Conservation (phyloP, 345 rosid genomes). For the Carallia pectinifolia region DNA sequence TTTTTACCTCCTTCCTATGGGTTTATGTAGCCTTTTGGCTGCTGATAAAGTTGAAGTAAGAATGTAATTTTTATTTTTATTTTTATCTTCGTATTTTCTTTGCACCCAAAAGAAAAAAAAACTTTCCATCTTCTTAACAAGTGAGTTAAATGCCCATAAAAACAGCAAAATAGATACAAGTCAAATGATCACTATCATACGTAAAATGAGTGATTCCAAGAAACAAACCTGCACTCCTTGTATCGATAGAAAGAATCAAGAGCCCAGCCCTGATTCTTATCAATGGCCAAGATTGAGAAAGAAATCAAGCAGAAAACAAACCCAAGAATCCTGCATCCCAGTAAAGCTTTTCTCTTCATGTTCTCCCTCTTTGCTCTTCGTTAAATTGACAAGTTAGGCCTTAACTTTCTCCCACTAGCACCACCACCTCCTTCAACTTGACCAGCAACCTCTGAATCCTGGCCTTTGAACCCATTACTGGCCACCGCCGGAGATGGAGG, state of each 20-base stretch:
- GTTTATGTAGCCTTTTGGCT: too few species aligned
- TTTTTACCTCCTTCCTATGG: too few species aligned
- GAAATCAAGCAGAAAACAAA: conserved; percentile 66
- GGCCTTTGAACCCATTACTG: conserved; percentile 14
- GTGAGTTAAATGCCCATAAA: too few species aligned
- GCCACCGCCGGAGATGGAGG: conserved; percentile 4
- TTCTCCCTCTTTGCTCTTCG: conserved; percentile 47
- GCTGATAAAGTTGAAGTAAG: too few species aligned
- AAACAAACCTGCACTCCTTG: conserved; percentile 37
- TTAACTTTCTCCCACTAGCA: conserved; percentile 31
- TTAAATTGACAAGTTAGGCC: conserved; percentile 42
- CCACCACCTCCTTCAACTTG: conserved; percentile 28
- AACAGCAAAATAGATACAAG: too few species aligned
- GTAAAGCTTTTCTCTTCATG: conserved; percentile 40
- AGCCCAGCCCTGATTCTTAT: conserved; percentile 85
- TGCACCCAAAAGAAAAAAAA: too few species aligned
- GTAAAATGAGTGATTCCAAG: too few species aligned
- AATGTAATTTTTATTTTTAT: too few species aligned
- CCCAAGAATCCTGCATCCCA: conserved; percentile 62
- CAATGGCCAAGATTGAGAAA: conserved; percentile 73
- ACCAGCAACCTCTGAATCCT: conserved; percentile 17
- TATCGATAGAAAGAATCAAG: conserved; percentile 73
- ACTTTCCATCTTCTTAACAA: too few species aligned
- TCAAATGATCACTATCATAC: too few species aligned
- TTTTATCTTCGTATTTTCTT: too few species aligned